Percentiles rank a stretch among this genome's conserved stretches.
phyloP scores from a whole-genome alignment of 2,329 filamentous ascomycete genomes.

The Magnaporthiopsis incrustans region DNA sequence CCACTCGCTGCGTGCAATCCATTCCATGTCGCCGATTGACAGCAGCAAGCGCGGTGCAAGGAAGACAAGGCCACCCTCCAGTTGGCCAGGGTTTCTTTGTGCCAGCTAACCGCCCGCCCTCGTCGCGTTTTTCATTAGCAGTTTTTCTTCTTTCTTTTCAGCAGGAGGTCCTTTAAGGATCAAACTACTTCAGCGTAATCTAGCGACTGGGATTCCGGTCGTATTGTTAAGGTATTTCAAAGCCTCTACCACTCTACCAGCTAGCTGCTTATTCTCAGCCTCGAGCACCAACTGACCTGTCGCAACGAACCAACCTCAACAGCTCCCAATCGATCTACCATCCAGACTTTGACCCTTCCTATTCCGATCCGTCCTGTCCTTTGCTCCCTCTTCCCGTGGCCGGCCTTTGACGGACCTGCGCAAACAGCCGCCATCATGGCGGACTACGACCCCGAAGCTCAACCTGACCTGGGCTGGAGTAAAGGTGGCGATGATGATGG shows the following conservation, averaged over 20 bases:
- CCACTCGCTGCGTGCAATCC: not conserved
- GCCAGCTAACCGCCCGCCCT: not conserved
- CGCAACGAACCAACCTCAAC: not conserved
- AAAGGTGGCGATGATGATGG: conserved; percentile 14
- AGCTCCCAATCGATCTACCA: not conserved
- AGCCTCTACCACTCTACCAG: not conserved
- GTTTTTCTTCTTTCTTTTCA: not conserved
- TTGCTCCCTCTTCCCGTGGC: not conserved
- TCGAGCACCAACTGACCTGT: not conserved
- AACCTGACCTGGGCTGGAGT: conserved; percentile 8
- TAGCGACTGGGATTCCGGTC: not conserved
- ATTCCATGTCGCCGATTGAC: not conserved
- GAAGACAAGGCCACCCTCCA: not conserved
- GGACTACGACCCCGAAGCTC: conserved; percentile 5
- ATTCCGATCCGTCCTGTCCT: not conserved
- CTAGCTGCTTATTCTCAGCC: not conserved
- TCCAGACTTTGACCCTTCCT: not conserved
- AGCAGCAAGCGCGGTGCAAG: not conserved
- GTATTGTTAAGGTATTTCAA: not conserved
- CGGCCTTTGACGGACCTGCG: not conserved
- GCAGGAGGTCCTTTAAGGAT: not conserved
- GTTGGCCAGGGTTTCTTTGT: not conserved
- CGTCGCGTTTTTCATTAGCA: not conserved
- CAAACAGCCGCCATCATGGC: conserved; percentile 2
- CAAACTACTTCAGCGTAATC: not conserved